phyloP scores from a whole-genome alignment of 73 alveolate species.

The Paramecium pentaurelia region DNA sequence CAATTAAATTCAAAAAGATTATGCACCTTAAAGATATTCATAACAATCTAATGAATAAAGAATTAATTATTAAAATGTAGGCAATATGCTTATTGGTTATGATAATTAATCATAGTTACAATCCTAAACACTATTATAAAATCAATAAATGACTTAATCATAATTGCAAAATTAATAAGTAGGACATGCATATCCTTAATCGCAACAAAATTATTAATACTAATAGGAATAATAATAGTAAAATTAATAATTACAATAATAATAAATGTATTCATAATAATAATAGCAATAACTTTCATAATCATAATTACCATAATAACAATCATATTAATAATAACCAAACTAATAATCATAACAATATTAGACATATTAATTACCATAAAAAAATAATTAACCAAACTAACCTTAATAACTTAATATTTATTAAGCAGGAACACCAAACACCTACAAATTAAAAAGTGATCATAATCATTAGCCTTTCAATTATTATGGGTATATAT shows the following conservation, averaged over 20 bases:
- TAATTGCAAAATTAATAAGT: neutral
- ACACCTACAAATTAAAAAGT: neutral
- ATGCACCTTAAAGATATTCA: neutral
- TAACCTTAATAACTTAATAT: neutral
- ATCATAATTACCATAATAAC: neutral
- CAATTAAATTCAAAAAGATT: neutral
- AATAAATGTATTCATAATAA: neutral
- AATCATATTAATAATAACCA: neutral
- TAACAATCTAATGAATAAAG: neutral
- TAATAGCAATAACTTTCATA: neutral
- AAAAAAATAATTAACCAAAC: neutral
- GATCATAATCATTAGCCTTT: neutral
- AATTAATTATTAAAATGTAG: neutral
- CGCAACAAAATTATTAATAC: neutral
- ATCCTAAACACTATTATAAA: neutral
- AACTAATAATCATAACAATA: neutral
- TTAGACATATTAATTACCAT: neutral
- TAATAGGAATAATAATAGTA: neutral
- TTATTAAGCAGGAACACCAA: conserved; percentile 15
- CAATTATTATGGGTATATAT: neutral
- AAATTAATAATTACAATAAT: neutral
- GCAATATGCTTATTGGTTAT: neutral
- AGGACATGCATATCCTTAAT: neutral
- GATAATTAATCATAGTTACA: neutral
- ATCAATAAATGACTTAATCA: neutral